Evolutionary conservation across 306 rosid species (phyloP).

Genomic region (Gastrolobium bilobum): DNA sequence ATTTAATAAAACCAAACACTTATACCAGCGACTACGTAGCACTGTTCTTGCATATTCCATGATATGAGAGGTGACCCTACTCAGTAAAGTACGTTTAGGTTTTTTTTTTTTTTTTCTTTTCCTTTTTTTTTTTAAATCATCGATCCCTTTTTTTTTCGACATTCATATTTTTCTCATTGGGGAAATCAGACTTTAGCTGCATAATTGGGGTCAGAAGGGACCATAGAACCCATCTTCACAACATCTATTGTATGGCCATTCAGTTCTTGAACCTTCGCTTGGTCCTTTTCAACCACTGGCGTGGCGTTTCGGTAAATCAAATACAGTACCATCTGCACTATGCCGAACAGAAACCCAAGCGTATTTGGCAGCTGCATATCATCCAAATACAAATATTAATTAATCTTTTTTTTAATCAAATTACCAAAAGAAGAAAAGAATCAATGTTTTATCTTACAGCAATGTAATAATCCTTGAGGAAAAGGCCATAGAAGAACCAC

Average conservation of each 20-base stretch:
- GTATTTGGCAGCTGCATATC: constrained; percentile 79
- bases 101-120: constrained; percentile 16
- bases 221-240: constrained; percentile 56
- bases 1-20: constrained; percentile 47
- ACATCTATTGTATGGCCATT: constrained; percentile 74
- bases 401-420: background rate
- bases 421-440: constrained; percentile 22
- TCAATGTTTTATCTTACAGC: constrained; percentile 63
- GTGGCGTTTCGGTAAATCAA: constrained; percentile 70
- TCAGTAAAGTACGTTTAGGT: constrained; percentile 43
- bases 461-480: constrained; percentile 82
- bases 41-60: constrained; percentile 46
- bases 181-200: constrained; percentile 39
- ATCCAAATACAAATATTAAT: constrained; percentile 21
- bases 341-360: constrained; percentile 87
- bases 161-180: constrained; percentile 12
- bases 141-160: constrained; percentile 11
- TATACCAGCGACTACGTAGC: constrained; percentile 37
- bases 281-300: constrained; percentile 49
- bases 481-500: constrained; percentile 97
- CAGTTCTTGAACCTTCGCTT: constrained; percentile 65
- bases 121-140: background rate
- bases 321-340: constrained; percentile 83
- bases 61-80: constrained; percentile 39
- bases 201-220: constrained; percentile 42